These are phyloP conservation scores for Verticillium isaacii DNA, from an alignment of 2,329 filamentous ascomycete species.

Conservation along the genomic window DNA sequence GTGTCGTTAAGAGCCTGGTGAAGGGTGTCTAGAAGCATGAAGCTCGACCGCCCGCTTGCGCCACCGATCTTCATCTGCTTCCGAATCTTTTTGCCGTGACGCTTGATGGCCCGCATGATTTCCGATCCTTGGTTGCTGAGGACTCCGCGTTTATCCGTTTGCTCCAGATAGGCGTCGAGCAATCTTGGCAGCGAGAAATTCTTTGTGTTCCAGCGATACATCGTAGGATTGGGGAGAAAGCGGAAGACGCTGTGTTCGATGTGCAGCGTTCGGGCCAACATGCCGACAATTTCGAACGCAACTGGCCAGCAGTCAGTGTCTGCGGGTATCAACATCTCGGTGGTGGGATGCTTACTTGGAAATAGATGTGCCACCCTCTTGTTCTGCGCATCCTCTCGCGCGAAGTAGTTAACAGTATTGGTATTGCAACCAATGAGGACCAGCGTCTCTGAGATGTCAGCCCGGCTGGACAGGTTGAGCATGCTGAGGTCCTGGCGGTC, in stretches of 20 bases:
- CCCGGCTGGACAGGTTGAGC: constrained; percentile 42
- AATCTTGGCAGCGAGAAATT: constrained; percentile 39
- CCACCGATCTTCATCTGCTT: constrained; percentile 19
- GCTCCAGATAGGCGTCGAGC: constrained; percentile 30
- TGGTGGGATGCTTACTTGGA: constrained; percentile 30
- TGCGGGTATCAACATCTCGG: background rate
- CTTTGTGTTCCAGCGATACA: constrained; percentile 47
- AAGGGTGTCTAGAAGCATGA: constrained; percentile 31
- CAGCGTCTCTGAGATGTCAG: constrained; percentile 48
- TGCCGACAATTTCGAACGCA: constrained; percentile 54
- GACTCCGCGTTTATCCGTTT: constrained; percentile 15
- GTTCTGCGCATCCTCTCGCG: constrained; percentile 20
- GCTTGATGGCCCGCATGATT: background rate
- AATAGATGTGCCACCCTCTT: constrained; percentile 43
- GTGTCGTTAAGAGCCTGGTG: constrained; percentile 34
- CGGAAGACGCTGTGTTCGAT: constrained; percentile 45
- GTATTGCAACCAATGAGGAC: constrained; percentile 49
- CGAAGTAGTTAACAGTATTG: constrained; percentile 41
- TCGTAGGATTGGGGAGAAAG: constrained; percentile 52
- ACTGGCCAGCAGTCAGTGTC: constrained; percentile 28
- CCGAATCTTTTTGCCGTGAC: constrained; percentile 14
- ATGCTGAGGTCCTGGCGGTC: constrained; percentile 35
- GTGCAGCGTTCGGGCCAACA: constrained; percentile 47
- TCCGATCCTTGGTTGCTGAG: background rate
- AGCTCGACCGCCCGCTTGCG: constrained; percentile 19